These are phyloP conservation scores for Pythium oligandrum DNA, from an alignment of 352 stramenopile species.

Conservation along the genomic window DNA sequence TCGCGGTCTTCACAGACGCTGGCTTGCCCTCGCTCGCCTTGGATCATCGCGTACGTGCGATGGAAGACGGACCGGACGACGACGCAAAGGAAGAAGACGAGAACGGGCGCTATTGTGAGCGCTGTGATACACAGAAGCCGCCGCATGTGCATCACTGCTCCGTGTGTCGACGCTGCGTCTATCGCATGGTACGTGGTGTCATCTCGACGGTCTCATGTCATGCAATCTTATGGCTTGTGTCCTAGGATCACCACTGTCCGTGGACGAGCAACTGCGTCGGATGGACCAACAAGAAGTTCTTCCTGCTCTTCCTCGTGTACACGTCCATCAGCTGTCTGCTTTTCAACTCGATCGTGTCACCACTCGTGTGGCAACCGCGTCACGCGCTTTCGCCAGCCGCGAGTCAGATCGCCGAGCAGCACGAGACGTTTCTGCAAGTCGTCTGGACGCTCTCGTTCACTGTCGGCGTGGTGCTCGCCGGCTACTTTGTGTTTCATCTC, in stretches of 20 bases:
- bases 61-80: slow-evolving; percentile 4
- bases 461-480: slow-evolving; percentile 47
- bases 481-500: slow-evolving; percentile 75
- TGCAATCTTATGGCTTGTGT: no score
- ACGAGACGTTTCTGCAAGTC: slow-evolving; percentile 33
- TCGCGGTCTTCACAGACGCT: slow-evolving; percentile 32
- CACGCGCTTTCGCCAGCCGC: background rate
- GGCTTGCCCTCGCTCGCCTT: slow-evolving; percentile 2
- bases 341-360: slow-evolving; percentile 41
- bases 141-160: slow-evolving; percentile 74
- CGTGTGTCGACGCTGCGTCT: slow-evolving; percentile 63
- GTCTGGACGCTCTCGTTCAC: slow-evolving; percentile 44
- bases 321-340: slow-evolving; percentile 57
- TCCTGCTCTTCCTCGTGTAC: slow-evolving; percentile 77
- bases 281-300: slow-evolving; percentile 82
- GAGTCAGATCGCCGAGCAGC: slow-evolving; percentile 7
- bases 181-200: slow-evolving; percentile 45
- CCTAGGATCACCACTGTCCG: slow-evolving; percentile 74
- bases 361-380: slow-evolving; percentile 15
- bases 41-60: slow-evolving; percentile 11
- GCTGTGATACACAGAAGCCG: slow-evolving; percentile 62
- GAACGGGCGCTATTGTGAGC: slow-evolving; percentile 62
- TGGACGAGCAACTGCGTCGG: slow-evolving; percentile 86
- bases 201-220: no score
- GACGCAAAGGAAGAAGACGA: slow-evolving; percentile 16